Conservation (phyloP, 805 yeast genomes). For the Wickerhamiella azyma region DNA sequence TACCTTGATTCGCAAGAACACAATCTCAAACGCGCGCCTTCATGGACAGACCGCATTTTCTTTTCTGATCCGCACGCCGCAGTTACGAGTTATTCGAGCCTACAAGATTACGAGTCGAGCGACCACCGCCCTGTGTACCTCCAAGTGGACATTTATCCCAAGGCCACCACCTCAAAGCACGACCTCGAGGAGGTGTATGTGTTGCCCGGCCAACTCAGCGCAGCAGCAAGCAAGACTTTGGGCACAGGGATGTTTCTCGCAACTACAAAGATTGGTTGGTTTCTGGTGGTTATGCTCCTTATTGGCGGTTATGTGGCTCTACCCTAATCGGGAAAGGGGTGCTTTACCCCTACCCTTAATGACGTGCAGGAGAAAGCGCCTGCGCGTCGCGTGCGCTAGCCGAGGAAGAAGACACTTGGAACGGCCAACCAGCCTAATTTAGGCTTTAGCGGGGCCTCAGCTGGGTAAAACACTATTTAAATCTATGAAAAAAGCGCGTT, state of each 20-base stretch:
- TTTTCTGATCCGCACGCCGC: conserved; percentile 35
- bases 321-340: background rate
- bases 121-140: conserved; percentile 76
- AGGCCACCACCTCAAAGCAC: background rate
- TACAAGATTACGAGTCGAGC: conserved; percentile 38
- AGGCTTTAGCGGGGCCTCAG: no score
- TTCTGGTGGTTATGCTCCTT: background rate
- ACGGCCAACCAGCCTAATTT: no score
- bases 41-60: conserved; percentile 84
- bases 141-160: conserved; percentile 33
- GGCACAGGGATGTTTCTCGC: conserved; percentile 1
- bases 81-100: conserved; percentile 35
- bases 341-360: background rate
- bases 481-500: no score
- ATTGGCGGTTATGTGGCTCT: background rate
- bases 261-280: conserved; percentile 8
- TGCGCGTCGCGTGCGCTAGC: no score
- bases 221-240: background rate
- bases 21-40: conserved; percentile 50
- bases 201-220: background rate
- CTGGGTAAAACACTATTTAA: no score
- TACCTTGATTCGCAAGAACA: conserved; percentile 36
- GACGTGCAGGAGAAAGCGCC: background rate
- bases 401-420: no score
- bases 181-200: background rate